A percentile compares a stretch with the other conserved stretches of the same genome.
phyloP scores from a whole-genome alignment of 1,139 yeast species.

The Entelexis sorbosivorans region DNA sequence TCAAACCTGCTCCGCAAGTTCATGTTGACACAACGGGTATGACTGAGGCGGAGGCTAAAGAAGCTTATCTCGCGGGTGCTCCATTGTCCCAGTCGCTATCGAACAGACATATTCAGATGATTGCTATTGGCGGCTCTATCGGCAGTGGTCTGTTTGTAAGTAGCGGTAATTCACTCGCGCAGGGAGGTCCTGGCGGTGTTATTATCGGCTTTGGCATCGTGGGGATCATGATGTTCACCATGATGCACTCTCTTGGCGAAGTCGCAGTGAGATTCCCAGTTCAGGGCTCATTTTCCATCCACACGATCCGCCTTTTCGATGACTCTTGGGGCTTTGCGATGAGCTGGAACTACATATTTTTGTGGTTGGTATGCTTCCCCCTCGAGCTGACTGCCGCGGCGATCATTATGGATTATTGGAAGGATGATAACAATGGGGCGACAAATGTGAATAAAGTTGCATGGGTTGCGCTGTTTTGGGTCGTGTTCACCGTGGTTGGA shows the following conservation, averaged over 20 bases:
- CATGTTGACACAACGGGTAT: constrained; percentile 54
- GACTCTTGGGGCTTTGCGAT: constrained; percentile 58
- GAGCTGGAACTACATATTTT: constrained; percentile 56
- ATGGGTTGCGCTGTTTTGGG: constrained; percentile 55
- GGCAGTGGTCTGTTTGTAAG: constrained; percentile 56
- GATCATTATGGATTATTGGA: constrained; percentile 63
- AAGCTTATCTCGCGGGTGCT: constrained; percentile 23
- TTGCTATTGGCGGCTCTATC: constrained; percentile 66
- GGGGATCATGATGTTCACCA: constrained; percentile 50
- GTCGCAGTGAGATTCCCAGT: constrained; percentile 55
- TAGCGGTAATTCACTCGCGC: constrained; percentile 30
- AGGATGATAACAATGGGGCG: constrained; percentile 36
- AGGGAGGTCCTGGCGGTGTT: constrained; percentile 65
- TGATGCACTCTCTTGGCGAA: constrained; percentile 61
- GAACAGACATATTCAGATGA: constrained; percentile 43
- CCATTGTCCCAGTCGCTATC: constrained; percentile 14
- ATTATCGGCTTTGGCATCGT: constrained; percentile 55
- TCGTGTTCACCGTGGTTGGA: constrained; percentile 45
- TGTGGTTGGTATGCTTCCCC: constrained; percentile 71
- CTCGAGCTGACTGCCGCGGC: constrained; percentile 73
- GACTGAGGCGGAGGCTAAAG: constrained; percentile 54
- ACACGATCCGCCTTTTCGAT: constrained; percentile 54
- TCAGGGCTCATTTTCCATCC: constrained; percentile 59
- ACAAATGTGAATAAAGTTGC: constrained; percentile 41
- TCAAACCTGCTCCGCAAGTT: constrained; percentile 43